Base-by-base conservation (phyloP, 2,329 filamentous ascomycete genomes). In the Dendryphion nanum region DNA sequence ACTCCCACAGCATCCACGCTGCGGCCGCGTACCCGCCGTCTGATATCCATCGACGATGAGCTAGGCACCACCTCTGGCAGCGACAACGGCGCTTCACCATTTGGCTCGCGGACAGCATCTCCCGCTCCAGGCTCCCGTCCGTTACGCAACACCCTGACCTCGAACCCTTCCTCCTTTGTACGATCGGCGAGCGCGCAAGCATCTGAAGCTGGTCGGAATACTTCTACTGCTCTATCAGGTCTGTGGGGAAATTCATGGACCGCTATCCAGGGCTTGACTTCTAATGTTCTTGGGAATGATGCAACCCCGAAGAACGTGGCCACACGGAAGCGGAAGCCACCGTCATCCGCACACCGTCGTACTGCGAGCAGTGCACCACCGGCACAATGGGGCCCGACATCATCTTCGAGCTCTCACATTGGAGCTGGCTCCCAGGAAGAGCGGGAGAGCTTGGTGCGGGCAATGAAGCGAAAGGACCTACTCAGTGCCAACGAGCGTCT, bases 231-330 rank as follows among this genome's bases (percentile, higher is more conserved):
- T n/a, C 47, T 74, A 17, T 68, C 71, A 10, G 67, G 64, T 10
- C 45, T 75, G 29, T 75, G 68, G 65, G 70, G 70, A 10, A 73
- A 61, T 42, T 72, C 71, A 13, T 75, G 71, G 72, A 69, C 63
- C 19, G 62, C 71, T 24, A 55, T 76, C 29, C 72, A 75, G 44
- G 70, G 67, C 37, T 66, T 76, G 33, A 72, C 73, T 6, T 70
- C 70, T 18, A 73, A 71, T 38, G 61, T 76, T 28, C 58, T 75
- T 17, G 70, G 71, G 24, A 70, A 48, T 37, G 71, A 73, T 23
- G 40, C 47, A 20, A 33, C 44, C 15, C 35, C 46, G 17, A 51
- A 37, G 34, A 48, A 47, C 18, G 40, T 53, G 37, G 40, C 51
- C 18, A 46, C 56, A 24, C 55, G 63, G 34, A 54, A 55, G 23